phyloP scores from a whole-genome alignment of 2,329 filamentous ascomycete species.

The Trichophyton schoenleinii region DNA sequence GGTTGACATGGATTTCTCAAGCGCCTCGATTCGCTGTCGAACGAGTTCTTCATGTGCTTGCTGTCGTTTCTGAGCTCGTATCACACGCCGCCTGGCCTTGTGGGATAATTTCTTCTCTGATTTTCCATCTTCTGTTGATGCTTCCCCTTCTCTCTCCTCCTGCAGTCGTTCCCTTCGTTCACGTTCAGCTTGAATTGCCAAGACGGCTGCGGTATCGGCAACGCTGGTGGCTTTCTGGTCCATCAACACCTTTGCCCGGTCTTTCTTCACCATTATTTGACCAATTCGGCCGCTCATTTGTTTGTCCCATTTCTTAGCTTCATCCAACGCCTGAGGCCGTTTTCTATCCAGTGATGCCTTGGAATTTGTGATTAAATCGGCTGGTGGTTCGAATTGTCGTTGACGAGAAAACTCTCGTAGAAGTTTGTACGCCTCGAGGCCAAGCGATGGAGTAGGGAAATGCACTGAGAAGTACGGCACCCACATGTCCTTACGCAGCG shows the following conservation, averaged over 20 bases:
- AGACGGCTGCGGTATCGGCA: conserved; percentile 47
- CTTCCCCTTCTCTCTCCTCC: conserved; percentile 10
- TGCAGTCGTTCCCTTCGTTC: conserved; percentile 12
- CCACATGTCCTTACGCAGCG: conserved; percentile 52
- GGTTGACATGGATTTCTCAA: conserved; percentile 14
- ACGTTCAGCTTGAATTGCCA: conserved; percentile 26
- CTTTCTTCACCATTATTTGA: conserved; percentile 35
- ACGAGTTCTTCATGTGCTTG: conserved; percentile 16
- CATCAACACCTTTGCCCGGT: conserved; percentile 44
- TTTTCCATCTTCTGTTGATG: background rate
- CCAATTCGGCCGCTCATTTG: conserved; percentile 30
- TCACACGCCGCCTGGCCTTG: conserved; percentile 21
- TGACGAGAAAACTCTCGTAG: conserved; percentile 49
- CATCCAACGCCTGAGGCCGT: conserved; percentile 26
- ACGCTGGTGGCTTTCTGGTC: conserved; percentile 52
- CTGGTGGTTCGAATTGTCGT: conserved; percentile 42
- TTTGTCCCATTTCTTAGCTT: conserved; percentile 32
- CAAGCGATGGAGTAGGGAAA: conserved; percentile 39
- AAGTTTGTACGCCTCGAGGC: conserved; percentile 44
- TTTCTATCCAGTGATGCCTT: conserved; percentile 31
- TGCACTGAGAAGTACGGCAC: conserved; percentile 46
- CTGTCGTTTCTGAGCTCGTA: conserved; percentile 20
- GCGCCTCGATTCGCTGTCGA: conserved; percentile 17
- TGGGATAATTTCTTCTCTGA: conserved; percentile 20
- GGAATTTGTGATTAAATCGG: conserved; percentile 33